A percentile compares a stretch with the other conserved stretches of the same genome.
Evolutionary conservation across 345 rosid species (phyloP).

Genomic region (Sisymbrium altissimum): DNA sequence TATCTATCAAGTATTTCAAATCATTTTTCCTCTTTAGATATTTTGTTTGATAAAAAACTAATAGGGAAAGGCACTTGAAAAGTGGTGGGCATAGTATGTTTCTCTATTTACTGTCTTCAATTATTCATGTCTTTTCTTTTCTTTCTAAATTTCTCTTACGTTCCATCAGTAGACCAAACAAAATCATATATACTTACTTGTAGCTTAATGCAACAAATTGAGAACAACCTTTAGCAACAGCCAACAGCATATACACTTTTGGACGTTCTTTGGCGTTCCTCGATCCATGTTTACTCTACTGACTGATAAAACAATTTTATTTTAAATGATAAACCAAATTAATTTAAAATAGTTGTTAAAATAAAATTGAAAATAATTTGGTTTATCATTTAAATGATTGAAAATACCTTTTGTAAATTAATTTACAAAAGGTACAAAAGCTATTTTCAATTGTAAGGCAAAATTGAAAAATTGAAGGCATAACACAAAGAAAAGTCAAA

Average conservation of each 20-base stretch:
- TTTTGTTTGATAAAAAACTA: neutral
- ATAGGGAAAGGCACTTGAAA: constrained; percentile 13
- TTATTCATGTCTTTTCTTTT: constrained; percentile 14
- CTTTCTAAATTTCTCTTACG: neutral
- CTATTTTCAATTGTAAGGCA: too few relatives aligned
- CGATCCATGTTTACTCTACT: neutral
- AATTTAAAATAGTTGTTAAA: neutral
- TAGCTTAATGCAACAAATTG: neutral
- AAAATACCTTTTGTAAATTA: too few relatives aligned
- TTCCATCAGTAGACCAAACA: neutral
- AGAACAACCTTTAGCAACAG: neutral
- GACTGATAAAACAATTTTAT: neutral
- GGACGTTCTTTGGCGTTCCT: neutral
- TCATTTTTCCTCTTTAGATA: constrained; percentile 11
- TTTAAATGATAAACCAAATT: neutral
- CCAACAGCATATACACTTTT: neutral
- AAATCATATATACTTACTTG: neutral
- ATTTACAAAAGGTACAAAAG: too few relatives aligned
- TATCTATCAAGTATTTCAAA: neutral
- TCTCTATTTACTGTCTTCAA: constrained; percentile 30
- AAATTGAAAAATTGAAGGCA: neutral
- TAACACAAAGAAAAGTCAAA: neutral
- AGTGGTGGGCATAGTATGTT: constrained; percentile 29
- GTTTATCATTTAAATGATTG: too few relatives aligned
- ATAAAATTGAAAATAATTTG: too few relatives aligned